Percentiles rank a stretch among this genome's conserved stretches.
Evolutionary conservation across 2,329 filamentous ascomycete species (phyloP).

Genomic region (Cladophialophora carrionii): DNA sequence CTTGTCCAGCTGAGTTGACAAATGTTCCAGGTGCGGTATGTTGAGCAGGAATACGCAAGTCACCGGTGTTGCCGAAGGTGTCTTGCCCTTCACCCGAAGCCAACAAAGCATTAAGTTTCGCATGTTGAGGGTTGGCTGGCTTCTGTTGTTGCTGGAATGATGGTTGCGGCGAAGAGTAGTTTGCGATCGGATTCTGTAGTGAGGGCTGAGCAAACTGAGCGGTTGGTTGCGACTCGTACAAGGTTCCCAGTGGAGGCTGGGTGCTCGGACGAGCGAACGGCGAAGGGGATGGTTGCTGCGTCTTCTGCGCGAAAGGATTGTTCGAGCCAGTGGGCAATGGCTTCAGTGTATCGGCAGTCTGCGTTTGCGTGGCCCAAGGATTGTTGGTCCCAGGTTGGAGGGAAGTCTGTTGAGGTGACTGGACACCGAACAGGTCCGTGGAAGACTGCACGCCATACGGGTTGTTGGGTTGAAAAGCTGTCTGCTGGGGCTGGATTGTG

Average conservation of each 20-base stretch:
- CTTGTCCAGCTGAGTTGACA: slow-evolving; percentile 88
- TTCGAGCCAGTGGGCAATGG: slow-evolving; percentile 93
- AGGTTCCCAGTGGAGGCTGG: slow-evolving; percentile 71
- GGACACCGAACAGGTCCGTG: slow-evolving; percentile 44
- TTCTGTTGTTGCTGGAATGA: slow-evolving; percentile 50
- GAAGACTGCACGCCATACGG: slow-evolving; percentile 61
- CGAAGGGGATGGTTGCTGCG: slow-evolving; percentile 43
- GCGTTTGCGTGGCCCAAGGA: slow-evolving; percentile 75
- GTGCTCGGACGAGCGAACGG: slow-evolving; percentile 65
- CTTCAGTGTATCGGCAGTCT: slow-evolving; percentile 67
- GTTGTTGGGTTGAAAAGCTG: slow-evolving; percentile 59
- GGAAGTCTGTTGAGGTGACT: slow-evolving; percentile 55
- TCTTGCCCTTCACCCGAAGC: slow-evolving; percentile 89
- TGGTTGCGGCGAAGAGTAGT: slow-evolving; percentile 52
- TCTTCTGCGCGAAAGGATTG: slow-evolving; percentile 78
- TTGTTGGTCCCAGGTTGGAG: slow-evolving; percentile 86
- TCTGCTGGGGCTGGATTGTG: slow-evolving; percentile 62
- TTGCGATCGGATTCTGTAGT: slow-evolving; percentile 59
- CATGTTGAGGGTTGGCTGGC: slow-evolving; percentile 60
- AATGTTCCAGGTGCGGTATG: slow-evolving; percentile 96
- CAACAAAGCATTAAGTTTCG: slow-evolving; percentile 82
- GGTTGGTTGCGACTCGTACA: slow-evolving; percentile 83
- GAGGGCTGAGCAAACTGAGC: slow-evolving; percentile 55
- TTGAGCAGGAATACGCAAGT: slow-evolving; percentile 91
- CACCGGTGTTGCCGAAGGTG: slow-evolving; percentile 96